phyloP scores from a whole-genome alignment of 139 green algal genomes.

The Auxenochlorella protothecoides region DNA sequence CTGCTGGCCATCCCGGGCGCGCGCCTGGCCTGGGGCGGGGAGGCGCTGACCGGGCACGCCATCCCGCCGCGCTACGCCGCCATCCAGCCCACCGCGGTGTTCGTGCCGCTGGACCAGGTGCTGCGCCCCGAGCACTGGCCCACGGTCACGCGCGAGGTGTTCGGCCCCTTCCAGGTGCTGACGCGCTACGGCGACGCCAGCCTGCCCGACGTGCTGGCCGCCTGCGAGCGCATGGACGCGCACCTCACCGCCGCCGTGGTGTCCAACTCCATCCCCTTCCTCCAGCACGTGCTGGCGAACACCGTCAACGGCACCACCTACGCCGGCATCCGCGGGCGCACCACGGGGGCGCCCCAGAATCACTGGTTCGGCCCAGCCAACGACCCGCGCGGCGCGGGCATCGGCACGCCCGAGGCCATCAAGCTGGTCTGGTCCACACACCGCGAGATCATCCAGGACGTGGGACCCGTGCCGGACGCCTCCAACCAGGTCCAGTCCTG shows the following conservation, averaged over 20 bases:
- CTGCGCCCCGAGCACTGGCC: slow-evolving; percentile 55
- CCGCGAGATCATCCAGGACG: slow-evolving; percentile 28
- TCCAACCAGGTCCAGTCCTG: slow-evolving; percentile 12
- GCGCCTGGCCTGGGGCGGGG: slow-evolving; percentile 72
- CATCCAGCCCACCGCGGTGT: slow-evolving; percentile 88
- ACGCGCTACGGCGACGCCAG: slow-evolving; percentile 70
- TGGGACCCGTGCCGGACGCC: slow-evolving; percentile 15
- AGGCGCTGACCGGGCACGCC: slow-evolving; percentile 65
- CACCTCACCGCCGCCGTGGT: slow-evolving; percentile 87
- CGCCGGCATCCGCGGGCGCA: slow-evolving; percentile 72
- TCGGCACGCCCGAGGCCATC: slow-evolving; percentile 95
- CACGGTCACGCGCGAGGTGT: slow-evolving; percentile 84
- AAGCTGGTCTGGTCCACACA: slow-evolving; percentile 91
- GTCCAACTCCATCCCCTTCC: slow-evolving; percentile 51
- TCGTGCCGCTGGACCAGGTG: slow-evolving; percentile 76
- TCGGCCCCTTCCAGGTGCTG: slow-evolving; percentile 93
- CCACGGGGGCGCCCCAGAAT: slow-evolving; percentile 93
- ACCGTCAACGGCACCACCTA: slow-evolving; percentile 99
- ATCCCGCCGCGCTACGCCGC: slow-evolving; percentile 88
- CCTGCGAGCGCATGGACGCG: slow-evolving; percentile 74
- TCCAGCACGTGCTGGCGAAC: slow-evolving; percentile 67
- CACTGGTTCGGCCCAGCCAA: slow-evolving; percentile 96
- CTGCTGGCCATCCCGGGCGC: slow-evolving; percentile 74
- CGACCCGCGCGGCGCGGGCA: slow-evolving; percentile 86
- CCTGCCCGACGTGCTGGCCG: slow-evolving; percentile 69